phyloP scores from a whole-genome alignment of 495 filamentous ascomycete species.

The Penicillium atrosanguineum region DNA sequence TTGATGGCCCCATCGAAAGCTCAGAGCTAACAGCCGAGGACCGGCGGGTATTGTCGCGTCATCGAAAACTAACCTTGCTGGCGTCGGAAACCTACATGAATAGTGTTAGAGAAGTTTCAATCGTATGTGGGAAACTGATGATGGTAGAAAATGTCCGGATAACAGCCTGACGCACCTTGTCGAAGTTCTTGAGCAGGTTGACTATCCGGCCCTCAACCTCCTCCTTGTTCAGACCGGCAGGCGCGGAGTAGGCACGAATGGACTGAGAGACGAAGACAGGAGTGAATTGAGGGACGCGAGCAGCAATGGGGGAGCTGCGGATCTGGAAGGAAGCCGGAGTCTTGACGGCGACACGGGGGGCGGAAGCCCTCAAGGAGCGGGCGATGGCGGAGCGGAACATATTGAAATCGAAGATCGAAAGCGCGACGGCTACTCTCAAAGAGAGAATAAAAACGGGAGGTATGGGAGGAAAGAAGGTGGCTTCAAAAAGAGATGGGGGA shows the following conservation, averaged over 20 bases:
- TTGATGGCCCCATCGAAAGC: slow-evolving; percentile 1
- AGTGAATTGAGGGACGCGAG: slow-evolving; percentile 45
- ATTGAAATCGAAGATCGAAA: slow-evolving; percentile 39
- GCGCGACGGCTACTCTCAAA: slow-evolving; percentile 17
- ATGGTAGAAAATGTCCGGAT: neutral
- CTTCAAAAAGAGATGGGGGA: slow-evolving; percentile 14
- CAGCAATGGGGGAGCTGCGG: slow-evolving; percentile 52
- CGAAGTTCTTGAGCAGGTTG: slow-evolving; percentile 87
- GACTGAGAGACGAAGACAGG: slow-evolving; percentile 54
- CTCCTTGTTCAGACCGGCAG: slow-evolving; percentile 67
- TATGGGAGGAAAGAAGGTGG: slow-evolving; percentile 19
- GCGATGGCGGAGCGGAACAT: slow-evolving; percentile 88
- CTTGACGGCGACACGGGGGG: slow-evolving; percentile 52
- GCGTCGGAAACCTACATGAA: slow-evolving; percentile 65
- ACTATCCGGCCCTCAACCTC: slow-evolving; percentile 93
- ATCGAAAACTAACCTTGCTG: slow-evolving; percentile 59
- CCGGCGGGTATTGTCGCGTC: slow-evolving; percentile 6
- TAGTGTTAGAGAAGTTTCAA: slow-evolving; percentile 6
- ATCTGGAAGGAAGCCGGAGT: slow-evolving; percentile 54
- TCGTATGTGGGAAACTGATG: no score
- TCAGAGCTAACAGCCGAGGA: slow-evolving; percentile 6
- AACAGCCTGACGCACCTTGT: slow-evolving; percentile 71
- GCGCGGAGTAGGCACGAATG: slow-evolving; percentile 82
- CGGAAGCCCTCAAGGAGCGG: slow-evolving; percentile 58
- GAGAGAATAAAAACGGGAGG: slow-evolving; percentile 16